A percentile compares a stretch with the other conserved stretches of the same genome.
Conservation (phyloP, 2,329 filamentous ascomycete genomes). For the Blumeria graminis region DNA sequence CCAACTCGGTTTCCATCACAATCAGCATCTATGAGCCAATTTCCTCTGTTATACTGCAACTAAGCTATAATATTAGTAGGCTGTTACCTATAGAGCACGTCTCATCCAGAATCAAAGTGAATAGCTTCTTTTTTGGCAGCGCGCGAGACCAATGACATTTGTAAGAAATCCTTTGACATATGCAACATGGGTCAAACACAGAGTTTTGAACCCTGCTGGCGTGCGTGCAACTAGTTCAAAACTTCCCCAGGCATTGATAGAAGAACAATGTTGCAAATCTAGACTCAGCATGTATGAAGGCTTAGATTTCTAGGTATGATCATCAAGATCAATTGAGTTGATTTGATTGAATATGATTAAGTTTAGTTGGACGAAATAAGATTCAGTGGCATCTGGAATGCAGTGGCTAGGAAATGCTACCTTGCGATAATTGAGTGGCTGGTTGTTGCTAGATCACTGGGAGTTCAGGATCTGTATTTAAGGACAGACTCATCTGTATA, state of each 20-base stretch:
- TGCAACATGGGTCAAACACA: not conserved
- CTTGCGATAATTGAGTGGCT: too few species aligned
- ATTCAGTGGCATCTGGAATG: too few species aligned
- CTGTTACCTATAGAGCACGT: not conserved
- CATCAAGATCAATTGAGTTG: too few species aligned
- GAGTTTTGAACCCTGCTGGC: not conserved
- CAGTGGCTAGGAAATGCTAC: too few species aligned
- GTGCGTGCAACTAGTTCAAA: not conserved
- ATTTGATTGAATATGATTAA: too few species aligned
- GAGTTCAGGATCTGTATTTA: too few species aligned
- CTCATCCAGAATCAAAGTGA: not conserved
- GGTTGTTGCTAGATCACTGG: too few species aligned
- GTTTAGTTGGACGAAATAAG: too few species aligned
- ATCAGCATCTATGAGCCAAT: not conserved
- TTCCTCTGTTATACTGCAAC: not conserved
- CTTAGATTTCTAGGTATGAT: too few species aligned
- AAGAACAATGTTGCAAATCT: too few species aligned
- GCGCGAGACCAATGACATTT: not conserved
- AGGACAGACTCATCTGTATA: too few species aligned
- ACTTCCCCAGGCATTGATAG: not conserved
- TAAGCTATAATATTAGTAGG: not conserved
- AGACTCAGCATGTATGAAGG: too few species aligned
- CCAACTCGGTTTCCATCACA: not conserved
- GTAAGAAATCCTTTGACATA: not conserved
- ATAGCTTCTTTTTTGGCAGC: not conserved